These are phyloP conservation scores for Perilla frutescens DNA, from an alignment of 257 asterid genomes.

Conservation along the genomic window DNA sequence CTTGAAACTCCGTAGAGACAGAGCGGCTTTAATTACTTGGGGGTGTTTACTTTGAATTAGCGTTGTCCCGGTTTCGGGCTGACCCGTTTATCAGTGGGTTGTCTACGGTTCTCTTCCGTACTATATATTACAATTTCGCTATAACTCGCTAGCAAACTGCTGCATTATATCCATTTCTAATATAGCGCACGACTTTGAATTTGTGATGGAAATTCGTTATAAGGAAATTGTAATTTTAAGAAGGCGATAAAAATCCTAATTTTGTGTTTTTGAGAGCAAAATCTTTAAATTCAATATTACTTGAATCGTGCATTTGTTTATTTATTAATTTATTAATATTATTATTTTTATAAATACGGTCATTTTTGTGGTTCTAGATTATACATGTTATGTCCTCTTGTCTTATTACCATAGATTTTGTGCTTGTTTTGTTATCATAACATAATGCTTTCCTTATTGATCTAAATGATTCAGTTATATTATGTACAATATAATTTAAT, in stretches of 20 bases:
- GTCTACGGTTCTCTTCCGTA: conserved; percentile 16
- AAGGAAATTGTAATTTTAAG: too few relatives aligned
- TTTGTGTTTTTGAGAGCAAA: too few relatives aligned
- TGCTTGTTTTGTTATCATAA: not conserved
- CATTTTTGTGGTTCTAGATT: too few relatives aligned
- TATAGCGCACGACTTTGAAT: not conserved
- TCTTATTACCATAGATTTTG: not conserved
- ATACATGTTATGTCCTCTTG: not conserved
- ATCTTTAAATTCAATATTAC: too few relatives aligned
- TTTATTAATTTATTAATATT: too few relatives aligned
- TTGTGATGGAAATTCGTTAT: not conserved
- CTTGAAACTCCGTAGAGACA: conserved; percentile 16
- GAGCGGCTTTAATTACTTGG: conserved; percentile 13
- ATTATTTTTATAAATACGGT: too few relatives aligned
- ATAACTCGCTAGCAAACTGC: not conserved
- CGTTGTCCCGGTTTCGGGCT: conserved; percentile 25
- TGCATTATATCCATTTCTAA: not conserved
- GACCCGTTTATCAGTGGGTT: conserved; percentile 8
- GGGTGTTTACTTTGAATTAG: conserved; percentile 5
- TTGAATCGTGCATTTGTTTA: too few relatives aligned
- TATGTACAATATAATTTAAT: not conserved
- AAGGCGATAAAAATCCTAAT: too few relatives aligned
- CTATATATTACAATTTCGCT: conserved; percentile 16
- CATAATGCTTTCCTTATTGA: not conserved
- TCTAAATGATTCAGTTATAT: not conserved